Conservation (phyloP, 768 basidiomycete genomes). For the Pleurotus eryngii region DNA sequence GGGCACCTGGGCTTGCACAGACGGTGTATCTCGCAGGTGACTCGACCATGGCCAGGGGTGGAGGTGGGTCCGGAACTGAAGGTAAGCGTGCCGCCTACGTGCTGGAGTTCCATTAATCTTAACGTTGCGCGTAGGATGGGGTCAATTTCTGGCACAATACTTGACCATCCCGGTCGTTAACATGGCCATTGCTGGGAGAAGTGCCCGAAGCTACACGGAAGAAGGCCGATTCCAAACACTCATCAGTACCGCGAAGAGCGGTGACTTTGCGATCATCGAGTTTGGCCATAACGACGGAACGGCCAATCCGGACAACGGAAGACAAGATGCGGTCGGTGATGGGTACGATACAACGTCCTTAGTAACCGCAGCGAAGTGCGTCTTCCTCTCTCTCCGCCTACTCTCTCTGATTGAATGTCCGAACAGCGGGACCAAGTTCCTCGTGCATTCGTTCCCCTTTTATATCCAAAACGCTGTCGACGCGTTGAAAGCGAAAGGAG, state of each 20-base stretch:
- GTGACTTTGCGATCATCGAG: conserved; percentile 42
- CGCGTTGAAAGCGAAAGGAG: conserved; percentile 41
- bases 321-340: conserved; percentile 38
- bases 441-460: conserved; percentile 44
- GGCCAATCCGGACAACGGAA: conserved; percentile 38
- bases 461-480: conserved; percentile 44
- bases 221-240: conserved; percentile 43
- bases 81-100: conserved; percentile 15
- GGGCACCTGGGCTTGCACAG: conserved; percentile 20
- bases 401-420: not conserved
- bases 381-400: not conserved
- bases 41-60: conserved; percentile 40
- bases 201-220: conserved; percentile 44
- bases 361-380: conserved; percentile 33
- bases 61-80: conserved; percentile 35
- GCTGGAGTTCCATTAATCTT: not conserved
- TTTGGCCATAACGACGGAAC: conserved; percentile 49
- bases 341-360: conserved; percentile 31
- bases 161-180: conserved; percentile 43
- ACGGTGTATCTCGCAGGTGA: conserved; percentile 43
- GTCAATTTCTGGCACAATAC: conserved; percentile 38
- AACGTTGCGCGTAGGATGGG: conserved; percentile 34
- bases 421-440: conserved; percentile 30
- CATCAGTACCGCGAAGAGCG: conserved; percentile 33
- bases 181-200: conserved; percentile 41